Percentiles rank a stretch among this genome's conserved stretches.
Conservation (phyloP, 2,329 filamentous ascomycete species). For the Alternaria brassicicola region DNA sequence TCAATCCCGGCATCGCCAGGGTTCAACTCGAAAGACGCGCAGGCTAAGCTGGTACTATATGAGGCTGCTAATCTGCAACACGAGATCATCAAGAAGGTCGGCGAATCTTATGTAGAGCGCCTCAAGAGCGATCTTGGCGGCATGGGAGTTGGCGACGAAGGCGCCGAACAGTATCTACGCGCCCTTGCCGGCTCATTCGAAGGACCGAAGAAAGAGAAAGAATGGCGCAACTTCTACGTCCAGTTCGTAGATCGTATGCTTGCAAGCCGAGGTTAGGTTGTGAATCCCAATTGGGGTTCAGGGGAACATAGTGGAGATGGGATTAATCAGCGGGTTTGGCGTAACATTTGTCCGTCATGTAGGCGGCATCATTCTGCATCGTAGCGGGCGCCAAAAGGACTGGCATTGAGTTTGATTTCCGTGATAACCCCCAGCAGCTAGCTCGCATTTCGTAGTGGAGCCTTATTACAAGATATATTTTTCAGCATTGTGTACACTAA, state of each 20-base stretch:
- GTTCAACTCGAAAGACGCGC: constrained; percentile 86
- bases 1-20: constrained; percentile 77
- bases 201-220: constrained; percentile 47
- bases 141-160: constrained; percentile 69
- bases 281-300: constrained; percentile 4
- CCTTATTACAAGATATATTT: not conserved
- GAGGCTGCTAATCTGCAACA: constrained; percentile 90
- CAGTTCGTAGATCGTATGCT: constrained; percentile 49
- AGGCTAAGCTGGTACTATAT: constrained; percentile 83
- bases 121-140: constrained; percentile 69
- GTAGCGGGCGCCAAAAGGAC: constrained; percentile 22
- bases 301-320: constrained; percentile 3
- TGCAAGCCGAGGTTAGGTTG: constrained; percentile 25
- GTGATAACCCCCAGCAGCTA: constrained; percentile 24
- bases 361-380: constrained; percentile 24
- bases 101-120: constrained; percentile 76
- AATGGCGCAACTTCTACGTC: constrained; percentile 55
- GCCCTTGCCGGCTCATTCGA: constrained; percentile 45
- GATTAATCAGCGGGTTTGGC: constrained; percentile 11
- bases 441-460: constrained; percentile 1
- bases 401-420: constrained; percentile 22
- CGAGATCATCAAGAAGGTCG: constrained; percentile 88
- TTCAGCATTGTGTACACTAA: not conserved
- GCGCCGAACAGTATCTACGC: constrained; percentile 68
- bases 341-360: constrained; percentile 10